Evolutionary conservation across 306 rosid species (phyloP).

Genomic region (Vicia faba): DNA sequence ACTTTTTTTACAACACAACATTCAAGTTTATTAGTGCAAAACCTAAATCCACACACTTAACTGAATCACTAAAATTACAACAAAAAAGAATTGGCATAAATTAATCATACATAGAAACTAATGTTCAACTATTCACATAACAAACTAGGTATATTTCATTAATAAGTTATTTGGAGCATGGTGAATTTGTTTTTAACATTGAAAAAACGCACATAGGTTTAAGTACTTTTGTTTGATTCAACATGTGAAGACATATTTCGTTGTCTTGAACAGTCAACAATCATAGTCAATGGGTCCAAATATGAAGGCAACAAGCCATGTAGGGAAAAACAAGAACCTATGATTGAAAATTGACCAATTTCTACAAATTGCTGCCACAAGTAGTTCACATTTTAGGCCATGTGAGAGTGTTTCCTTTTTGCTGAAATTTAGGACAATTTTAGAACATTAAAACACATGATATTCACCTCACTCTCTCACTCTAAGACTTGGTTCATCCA

Average conservation of each 20-base stretch:
- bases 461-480: constrained; percentile 13
- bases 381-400: constrained; percentile 46
- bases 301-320: constrained; percentile 48
- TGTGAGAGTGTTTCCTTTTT: constrained; percentile 59
- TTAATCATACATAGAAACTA: neutral
- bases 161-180: neutral
- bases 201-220: constrained; percentile 7
- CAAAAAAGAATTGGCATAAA: neutral
- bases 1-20: too few relatives aligned
- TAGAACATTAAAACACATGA: constrained; percentile 13
- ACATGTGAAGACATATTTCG: constrained; percentile 43
- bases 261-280: constrained; percentile 30
- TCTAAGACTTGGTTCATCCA: constrained; percentile 17
- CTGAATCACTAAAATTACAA: too few relatives aligned
- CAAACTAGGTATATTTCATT: neutral
- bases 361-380: constrained; percentile 18
- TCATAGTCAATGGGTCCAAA: constrained; percentile 34
- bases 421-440: constrained; percentile 35
- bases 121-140: neutral
- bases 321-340: constrained; percentile 46
- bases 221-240: constrained; percentile 35
- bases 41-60: too few relatives aligned
- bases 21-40: too few relatives aligned
- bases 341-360: constrained; percentile 51
- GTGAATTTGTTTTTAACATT: constrained; percentile 34